Base-by-base conservation (phyloP, 1,139 yeast genomes). In the Geotrichum restrictum region DNA sequence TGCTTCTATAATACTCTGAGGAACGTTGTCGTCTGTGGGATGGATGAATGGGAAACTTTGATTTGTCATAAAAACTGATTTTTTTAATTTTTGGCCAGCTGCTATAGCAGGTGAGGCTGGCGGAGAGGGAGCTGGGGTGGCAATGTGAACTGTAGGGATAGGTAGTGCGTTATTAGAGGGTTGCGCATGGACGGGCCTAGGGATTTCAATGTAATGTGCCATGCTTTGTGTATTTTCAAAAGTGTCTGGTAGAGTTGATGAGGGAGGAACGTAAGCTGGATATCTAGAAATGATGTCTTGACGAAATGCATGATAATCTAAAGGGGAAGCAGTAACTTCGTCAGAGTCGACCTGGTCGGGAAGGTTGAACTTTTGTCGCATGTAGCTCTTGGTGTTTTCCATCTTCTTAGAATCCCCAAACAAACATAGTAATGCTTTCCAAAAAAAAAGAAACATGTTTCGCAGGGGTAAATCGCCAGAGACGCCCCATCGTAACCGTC, bases 41-140 rank as follows among this genome's bases (percentile, higher is more conserved):
- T 83, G 85, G 3, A 88, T 74, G 59, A 88, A 81, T 0, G 98
- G 97, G 71, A 80, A 84, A 11, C 83, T 78, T 61, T 85, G 87
- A 64, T 87, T 86, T 0, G 93, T 80, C 68, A 87, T 91, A 61
- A 83, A 87, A 19, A 63, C 66, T 53, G 88, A 80, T 60, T 84
- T 82, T 59, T 88, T 78, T 32, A 78, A 76, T 61, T 83, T 86
- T 54, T 80, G 85, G 11, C 86, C 86, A 1, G 69, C 60, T 41
- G 65, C 62, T 39, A 64, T 62, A 37, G 64, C 73, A 24, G 95
- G 89, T 1, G 85, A 78, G 8, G 80, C 68, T 0, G 87, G 84
- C 0, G 96, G 96, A 0, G 96, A 85, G 1, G 96, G 94, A 0
- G 85, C 87, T 0, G 96, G 96, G 0, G 96, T 88, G 0, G 96